These are phyloP conservation scores for Zygosaccharomyces pseudobailii DNA, from an alignment of 1,139 yeast species.

Conservation along the genomic window DNA sequence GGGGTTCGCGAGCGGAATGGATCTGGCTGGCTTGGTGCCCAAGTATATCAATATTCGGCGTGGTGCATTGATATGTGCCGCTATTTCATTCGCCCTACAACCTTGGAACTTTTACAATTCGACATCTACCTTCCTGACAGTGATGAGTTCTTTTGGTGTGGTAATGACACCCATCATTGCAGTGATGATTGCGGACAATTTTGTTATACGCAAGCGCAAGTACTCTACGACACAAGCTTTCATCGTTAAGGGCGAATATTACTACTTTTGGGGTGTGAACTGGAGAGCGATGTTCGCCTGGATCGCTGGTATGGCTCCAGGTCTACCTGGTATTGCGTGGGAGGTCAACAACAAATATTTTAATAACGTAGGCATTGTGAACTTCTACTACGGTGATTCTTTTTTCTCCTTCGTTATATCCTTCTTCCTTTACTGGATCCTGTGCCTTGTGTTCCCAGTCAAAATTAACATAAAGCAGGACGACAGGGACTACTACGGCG, in stretches of 20 bases:
- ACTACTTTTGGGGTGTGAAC: slow-evolving; percentile 40
- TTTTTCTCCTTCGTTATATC: slow-evolving; percentile 42
- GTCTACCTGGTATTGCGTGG: slow-evolving; percentile 43
- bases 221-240: slow-evolving; percentile 39
- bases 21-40: slow-evolving; percentile 46
- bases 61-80: slow-evolving; percentile 44
- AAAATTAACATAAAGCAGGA: slow-evolving; percentile 36
- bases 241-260: slow-evolving; percentile 38
- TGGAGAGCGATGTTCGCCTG: slow-evolving; percentile 42
- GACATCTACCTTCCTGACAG: slow-evolving; percentile 42
- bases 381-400: slow-evolving; percentile 40
- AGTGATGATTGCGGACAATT: slow-evolving; percentile 42
- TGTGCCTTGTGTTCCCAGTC: slow-evolving; percentile 39
- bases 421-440: slow-evolving; percentile 37
- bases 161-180: slow-evolving; percentile 44
- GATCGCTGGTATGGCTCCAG: slow-evolving; percentile 40
- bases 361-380: slow-evolving; percentile 35
- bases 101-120: slow-evolving; percentile 48
- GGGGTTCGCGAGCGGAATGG: slow-evolving; percentile 52
- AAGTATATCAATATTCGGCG: slow-evolving; percentile 47
- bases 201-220: slow-evolving; percentile 35
- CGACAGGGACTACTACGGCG: slow-evolving; percentile 38
- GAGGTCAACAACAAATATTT: slow-evolving; percentile 32
- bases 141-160: slow-evolving; percentile 42
- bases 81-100: slow-evolving; percentile 42